Base-by-base conservation (phyloP, 1,139 yeast species). In the Groenewaldozyma sp. region DNA sequence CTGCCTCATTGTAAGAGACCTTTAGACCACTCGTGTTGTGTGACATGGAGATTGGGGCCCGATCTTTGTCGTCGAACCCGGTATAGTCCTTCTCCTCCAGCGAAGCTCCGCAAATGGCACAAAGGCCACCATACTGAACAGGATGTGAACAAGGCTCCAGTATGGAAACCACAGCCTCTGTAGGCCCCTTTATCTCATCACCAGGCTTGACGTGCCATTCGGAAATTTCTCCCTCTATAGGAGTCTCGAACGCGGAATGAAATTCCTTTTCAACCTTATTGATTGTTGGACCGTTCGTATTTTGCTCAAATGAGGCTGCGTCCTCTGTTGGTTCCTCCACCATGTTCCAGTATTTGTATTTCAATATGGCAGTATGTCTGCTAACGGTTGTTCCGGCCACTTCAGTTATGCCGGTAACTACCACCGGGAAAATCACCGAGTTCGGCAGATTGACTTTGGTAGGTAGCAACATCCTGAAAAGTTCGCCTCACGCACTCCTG, bases 61-160 rank as follows among this genome's bases (percentile, higher is more conserved):
- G 63, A 46, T 81, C 86, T 47, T 75, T 74, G 52, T 78, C 78
- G 46, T 71, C 73, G 45, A 76, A 83, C 10, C 88, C 94, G 3
- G 80, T 68, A 54, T 83, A 82, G 58, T 84, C 95, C 43, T 75
- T 50, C 47, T 78, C 87, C 42, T 78, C 88, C n/a, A 88, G 73
- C 2, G 83, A 72, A 44, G 76, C 75, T 5, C 98, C 98, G 60
- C 99, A 91, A 26, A 87, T 64, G 0, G 96, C 97, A 65, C 99
- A 91, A 35, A 91, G 67, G 0, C 98, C 98, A 14, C 94, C 95
- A 55, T 82, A 91, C 52, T 91, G 96, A n/a, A 93, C 91, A 1
- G 93, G 77, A 59, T 91, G 99, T 9, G 86, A 71, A 55, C 99
- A 91, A 0, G 94, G 88, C 56, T 93, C 96, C 35, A 67, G 60